These are phyloP conservation scores for Irpex rosettiformis DNA, from an alignment of 1,284 basidiomycete species.

Conservation along the genomic window DNA sequence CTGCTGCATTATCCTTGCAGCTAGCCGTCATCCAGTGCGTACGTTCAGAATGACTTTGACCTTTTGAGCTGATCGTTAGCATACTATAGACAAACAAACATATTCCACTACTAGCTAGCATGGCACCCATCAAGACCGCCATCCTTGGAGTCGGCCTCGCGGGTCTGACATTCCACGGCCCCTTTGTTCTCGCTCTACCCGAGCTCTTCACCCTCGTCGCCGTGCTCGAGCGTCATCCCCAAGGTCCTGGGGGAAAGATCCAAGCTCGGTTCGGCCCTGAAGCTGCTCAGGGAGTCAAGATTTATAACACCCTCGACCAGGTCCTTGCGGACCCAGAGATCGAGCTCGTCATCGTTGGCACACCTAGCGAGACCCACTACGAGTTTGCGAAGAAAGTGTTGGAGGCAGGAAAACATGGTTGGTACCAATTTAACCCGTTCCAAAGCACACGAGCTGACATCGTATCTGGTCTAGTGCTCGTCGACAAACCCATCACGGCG, in stretches of 20 bases:
- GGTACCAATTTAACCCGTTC: background rate
- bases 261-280: constrained; percentile 59
- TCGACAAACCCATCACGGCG: constrained; percentile 83
- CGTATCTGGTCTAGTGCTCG: constrained; percentile 47
- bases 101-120: background rate
- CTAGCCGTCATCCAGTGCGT: no score
- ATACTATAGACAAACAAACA: background rate
- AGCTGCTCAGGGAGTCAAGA: constrained; percentile 36
- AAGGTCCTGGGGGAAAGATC: constrained; percentile 56
- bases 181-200: constrained; percentile 74
- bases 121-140: constrained; percentile 59
- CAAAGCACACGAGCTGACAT: constrained; percentile 3
- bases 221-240: constrained; percentile 61
- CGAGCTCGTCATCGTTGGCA: constrained; percentile 70
- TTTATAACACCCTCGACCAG: constrained; percentile 52
- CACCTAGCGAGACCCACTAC: constrained; percentile 82
- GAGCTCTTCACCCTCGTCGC: constrained; percentile 69
- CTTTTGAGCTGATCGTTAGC: no score
- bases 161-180: constrained; percentile 75
- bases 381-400: constrained; percentile 61
- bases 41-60: no score
- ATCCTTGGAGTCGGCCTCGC: constrained; percentile 76
- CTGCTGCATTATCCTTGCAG: no score
- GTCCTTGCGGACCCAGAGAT: constrained; percentile 58
- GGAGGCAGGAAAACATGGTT: constrained; percentile 77